Evolutionary conservation across 176 grass and related monocot genomes (phyloP).

Genomic region (Raddia guianensis): DNA sequence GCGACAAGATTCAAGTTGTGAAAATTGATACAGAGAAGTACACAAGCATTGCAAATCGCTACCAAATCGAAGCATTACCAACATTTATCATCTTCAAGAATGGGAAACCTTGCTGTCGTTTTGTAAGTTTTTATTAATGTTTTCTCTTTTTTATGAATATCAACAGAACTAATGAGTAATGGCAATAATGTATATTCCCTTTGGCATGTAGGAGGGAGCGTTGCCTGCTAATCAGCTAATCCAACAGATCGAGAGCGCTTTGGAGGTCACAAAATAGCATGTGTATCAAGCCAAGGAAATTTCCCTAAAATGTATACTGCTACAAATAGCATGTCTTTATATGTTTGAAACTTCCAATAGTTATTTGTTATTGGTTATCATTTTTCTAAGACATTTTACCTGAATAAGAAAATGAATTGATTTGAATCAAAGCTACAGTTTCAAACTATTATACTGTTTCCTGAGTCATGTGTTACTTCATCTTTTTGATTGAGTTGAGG

Average conservation of each 20-base stretch:
- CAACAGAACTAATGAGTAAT: constrained; percentile 10
- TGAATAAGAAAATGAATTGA: not conserved
- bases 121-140: constrained; percentile 59
- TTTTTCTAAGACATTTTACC: not conserved
- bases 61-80: constrained; percentile 82
- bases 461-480: constrained; percentile 1
- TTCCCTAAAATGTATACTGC: not conserved
- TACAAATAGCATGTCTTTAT: not conserved
- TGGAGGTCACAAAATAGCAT: constrained; percentile 47
- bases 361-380: constrained; percentile 22
- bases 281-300: constrained; percentile 7
- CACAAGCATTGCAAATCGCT: constrained; percentile 71
- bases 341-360: constrained; percentile 21
- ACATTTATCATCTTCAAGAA: constrained; percentile 96
- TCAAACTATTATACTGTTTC: constrained; percentile 2
- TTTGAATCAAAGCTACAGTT: not conserved
- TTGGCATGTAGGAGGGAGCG: constrained; percentile 74
- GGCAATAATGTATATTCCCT: not conserved
- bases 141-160: constrained; percentile 21
- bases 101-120: constrained; percentile 86
- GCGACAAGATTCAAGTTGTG: constrained; percentile 87
- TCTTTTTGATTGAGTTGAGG: not conserved
- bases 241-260: constrained; percentile 75
- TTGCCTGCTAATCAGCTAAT: constrained; percentile 81
- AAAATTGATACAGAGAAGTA: constrained; percentile 99